Base-by-base conservation (phyloP, 768 basidiomycete species). In the Rhizopogon salebrosus region DNA sequence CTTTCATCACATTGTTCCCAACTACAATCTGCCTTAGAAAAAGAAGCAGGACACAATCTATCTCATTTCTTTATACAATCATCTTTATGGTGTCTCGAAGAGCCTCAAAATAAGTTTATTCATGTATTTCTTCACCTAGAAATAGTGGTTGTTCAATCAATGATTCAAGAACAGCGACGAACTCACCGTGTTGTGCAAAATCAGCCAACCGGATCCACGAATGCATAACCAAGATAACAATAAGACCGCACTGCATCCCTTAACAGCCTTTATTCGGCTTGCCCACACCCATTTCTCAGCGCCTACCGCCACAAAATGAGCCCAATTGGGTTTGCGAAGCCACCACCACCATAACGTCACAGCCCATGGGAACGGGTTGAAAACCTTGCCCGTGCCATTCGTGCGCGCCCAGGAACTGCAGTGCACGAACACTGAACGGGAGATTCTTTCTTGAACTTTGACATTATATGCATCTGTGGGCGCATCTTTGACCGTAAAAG, bases 371-470 rank as follows among this genome's bases (percentile, higher is more conserved):
- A 77, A 79, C 6, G 72, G 66, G 42, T 59, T 65, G 27, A 64
- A 68, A 6, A 70, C 57, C 53, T 71, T 76, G 4, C 76, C 76
- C 6, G 49, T 64, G 6, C 69, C 64, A 7, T 64, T 66, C 1
- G 60, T 61, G 2, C 71, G 70, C 55, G 76, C 73, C 74, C 75
- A 79, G 11, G 76, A 75, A 18, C 56, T 46, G 54, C 73, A 77
- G 8, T 65, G 58, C 31, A 61, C 36, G 18, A 66, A 67, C 42
- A 60, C 57, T 7, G 56, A 57, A 13, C 37, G 58, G 31, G 61
- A 56, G 5, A 66, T 5, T 4, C 56, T 45, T 41, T 41, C 48
- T 45, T 65, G 60, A 22, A 65, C 37, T 14, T 50, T 55, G 27
- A 39, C 55, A 20, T 71, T 70, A 52, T 66, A 64, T 9, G 56